phyloP scores from a whole-genome alignment of 192 early-diverging fungal species.

The Podila minutissima region DNA sequence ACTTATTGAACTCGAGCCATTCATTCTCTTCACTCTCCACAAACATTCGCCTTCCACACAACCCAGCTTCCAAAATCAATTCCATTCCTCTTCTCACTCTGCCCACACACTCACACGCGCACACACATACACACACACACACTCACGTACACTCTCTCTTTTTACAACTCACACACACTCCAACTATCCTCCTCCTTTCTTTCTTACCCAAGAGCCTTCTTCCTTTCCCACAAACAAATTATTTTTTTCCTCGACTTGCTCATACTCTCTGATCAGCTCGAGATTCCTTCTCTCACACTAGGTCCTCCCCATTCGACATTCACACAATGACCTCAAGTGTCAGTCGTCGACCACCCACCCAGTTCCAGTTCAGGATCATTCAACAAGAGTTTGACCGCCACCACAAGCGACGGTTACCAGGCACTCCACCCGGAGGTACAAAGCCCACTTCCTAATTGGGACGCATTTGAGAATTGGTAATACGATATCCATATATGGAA shows the following conservation, averaged over 20 bases:
- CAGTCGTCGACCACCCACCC: slow-evolving; percentile 11
- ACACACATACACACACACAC: background rate
- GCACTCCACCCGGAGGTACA: slow-evolving; percentile 59
- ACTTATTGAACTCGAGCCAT: too few species aligned
- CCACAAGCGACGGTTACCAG: slow-evolving; percentile 30
- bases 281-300: too few species aligned
- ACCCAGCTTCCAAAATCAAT: background rate
- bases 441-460: slow-evolving; percentile 49
- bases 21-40: background rate
- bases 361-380: slow-evolving; percentile 38
- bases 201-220: too few species aligned
- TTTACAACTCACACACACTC: too few species aligned
- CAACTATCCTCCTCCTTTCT: too few species aligned
- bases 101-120: too few species aligned
- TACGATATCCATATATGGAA: background rate
- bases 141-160: background rate
- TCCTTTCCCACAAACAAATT: too few species aligned
- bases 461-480: background rate
- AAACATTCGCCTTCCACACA: background rate
- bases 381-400: slow-evolving; percentile 36
- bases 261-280: background rate
- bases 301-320: background rate
- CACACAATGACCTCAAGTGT: slow-evolving; percentile 34
- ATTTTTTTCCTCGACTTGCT: background rate
- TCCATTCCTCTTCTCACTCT: background rate